Evolutionary conservation across 2,329 filamentous ascomycete genomes (phyloP), one percentile per base, ranked within the genome.

Genomic region (Colletotrichum melonis): DNA sequence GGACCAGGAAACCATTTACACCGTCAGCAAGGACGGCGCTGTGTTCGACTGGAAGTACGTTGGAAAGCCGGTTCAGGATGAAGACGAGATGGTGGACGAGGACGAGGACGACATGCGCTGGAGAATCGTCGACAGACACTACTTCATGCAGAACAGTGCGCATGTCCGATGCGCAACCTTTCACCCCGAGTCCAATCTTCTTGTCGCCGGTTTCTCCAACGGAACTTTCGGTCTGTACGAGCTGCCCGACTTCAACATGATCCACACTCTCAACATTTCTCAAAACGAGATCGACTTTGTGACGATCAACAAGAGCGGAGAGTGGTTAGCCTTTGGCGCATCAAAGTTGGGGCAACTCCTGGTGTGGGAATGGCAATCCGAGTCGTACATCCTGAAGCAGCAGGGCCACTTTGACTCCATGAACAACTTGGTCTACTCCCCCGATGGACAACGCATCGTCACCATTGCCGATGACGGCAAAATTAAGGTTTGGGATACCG

Each of bases 341-440:
- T 97, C 97, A 2, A 97, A 97, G 78, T 88, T 98, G 5, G 97
- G 97, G 0, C 97, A 99, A 81, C 87, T 99, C n/a, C 86, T 99
- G 4, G 97, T 99, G 4, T 99, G 97, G 97, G 97, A 99, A 82
- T 99, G 97, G 95, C 96, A 98, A 81, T 99, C 97, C 0, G 97
- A 99, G 83, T 98, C 96, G 6, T 99, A 99, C 82, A 97, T 99
- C 72, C 87, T 99, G 60, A 99, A 99, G 84, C 97, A 99, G 80
- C 97, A 98, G 82, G 97, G 96, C 0, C 97, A 99, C 83, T 95
- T 98, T 76, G 97, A 99, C 81, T 93, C 95, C 2, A 95, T 98
- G 90, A 98, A 98, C 82, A 90, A 95, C 0, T 87, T 99, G 4
- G 93, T 94, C 9, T 99, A 98, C 83, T 96, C 97, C 5, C 95